Base-by-base conservation (phyloP, 306 rosid genomes). In the Fragaria vesca region DNA sequence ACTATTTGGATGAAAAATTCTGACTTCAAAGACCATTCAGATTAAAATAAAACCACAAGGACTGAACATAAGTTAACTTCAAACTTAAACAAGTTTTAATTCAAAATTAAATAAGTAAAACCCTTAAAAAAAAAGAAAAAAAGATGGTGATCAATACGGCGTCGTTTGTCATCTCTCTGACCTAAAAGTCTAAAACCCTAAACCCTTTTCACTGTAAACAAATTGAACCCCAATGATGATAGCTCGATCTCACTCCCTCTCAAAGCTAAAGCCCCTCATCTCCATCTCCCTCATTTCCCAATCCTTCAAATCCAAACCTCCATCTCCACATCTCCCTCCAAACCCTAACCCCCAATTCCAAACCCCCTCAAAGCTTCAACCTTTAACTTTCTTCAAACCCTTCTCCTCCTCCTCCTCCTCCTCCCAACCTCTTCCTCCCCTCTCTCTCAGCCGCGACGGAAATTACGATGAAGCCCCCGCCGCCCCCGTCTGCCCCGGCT, bases 371-470 rank as follows among this genome's bases (percentile, higher is more conserved):
- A 46, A 46, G 34, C 32, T 52, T 30, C 78, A 16, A 61, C 45
- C 79, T 66, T 38, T 42, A 18, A 34, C 36, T 8, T 69, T 70
- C 82, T 54, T 78, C 85, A 18, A 80, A 45, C 70, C 72, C 70
- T 71, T 36, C 28, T 79, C 78, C 12, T 63, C 85, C 0, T 43
- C 90, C 0, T 43, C 90, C 5, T 43, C 30, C n/a, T 46, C 90
- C 3, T 38, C 38, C n/a, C 4, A 13, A 2, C 13, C 12, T 10
- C 51, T 4, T 2, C 26, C 79, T 6, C 26, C 79, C 4, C 75
- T 86, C 15, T 71, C 82, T 16, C 87, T 92, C 66, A 81, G 80
- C 55, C 97, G 97, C 16, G 98, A 94, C 15, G 98, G 98, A 38
- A 94, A 94, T 81, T 94, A 76, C 32, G 92, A 89, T 57, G 98